These are phyloP conservation scores for Leishmania lainsoni DNA, from an alignment of 208 protist species.

Conservation along the genomic window DNA sequence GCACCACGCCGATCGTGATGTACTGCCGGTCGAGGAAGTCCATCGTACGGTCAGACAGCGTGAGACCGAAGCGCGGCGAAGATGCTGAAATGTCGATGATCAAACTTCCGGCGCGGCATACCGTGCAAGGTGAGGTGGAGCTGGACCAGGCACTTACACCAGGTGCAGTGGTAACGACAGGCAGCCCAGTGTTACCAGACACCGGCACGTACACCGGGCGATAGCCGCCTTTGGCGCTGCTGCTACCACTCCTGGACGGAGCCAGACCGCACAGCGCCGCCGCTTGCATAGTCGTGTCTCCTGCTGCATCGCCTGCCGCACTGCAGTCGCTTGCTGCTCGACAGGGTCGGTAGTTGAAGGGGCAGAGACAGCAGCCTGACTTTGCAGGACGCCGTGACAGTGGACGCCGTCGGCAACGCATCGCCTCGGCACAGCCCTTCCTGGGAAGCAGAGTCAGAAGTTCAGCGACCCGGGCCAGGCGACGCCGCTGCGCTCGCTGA, in stretches of 20 bases:
- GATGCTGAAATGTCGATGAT: slow-evolving; percentile 45
- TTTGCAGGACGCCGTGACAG: background rate
- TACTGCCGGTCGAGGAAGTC: slow-evolving; percentile 66
- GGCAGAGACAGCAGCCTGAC: background rate
- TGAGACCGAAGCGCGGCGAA: slow-evolving; percentile 54
- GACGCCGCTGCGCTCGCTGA: background rate
- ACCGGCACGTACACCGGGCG: slow-evolving; percentile 12
- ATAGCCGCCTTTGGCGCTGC: background rate
- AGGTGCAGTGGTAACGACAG: background rate
- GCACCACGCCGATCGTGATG: slow-evolving; percentile 61
- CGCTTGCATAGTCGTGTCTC: slow-evolving; percentile 29
- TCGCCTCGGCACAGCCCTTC: background rate
- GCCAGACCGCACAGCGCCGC: slow-evolving; percentile 20
- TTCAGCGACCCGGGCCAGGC: background rate
- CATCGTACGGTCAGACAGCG: slow-evolving; percentile 47
- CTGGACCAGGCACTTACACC: background rate
- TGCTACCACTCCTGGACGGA: background rate
- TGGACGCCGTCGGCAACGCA: background rate
- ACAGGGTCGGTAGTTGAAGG: slow-evolving; percentile 1
- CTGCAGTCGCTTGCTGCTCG: slow-evolving; percentile 8
- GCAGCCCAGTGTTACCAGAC: background rate
- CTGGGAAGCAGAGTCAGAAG: slow-evolving; percentile 19
- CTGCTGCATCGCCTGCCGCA: slow-evolving; percentile 18
- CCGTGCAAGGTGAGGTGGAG: slow-evolving; percentile 18
- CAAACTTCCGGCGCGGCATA: slow-evolving; percentile 44